Evolutionary conservation across 169 alveolate genomes (phyloP).

Genomic region (Plasmodium reichenowi): DNA sequence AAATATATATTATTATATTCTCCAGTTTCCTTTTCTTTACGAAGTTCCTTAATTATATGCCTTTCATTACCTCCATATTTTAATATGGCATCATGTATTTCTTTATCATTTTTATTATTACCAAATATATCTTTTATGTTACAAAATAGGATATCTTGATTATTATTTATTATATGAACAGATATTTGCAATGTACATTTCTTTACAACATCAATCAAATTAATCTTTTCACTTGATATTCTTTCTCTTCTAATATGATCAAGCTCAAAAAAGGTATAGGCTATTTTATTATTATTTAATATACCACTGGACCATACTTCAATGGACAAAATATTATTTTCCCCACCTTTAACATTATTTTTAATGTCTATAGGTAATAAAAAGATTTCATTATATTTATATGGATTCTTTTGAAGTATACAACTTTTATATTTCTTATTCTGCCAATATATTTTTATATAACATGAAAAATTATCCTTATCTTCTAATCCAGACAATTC

Average conservation of each 20-base stretch:
- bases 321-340: constrained; percentile 1
- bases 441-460: constrained; percentile 57
- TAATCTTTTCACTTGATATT: constrained; percentile 32
- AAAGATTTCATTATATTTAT: constrained; percentile 24
- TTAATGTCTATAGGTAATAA: constrained; percentile 21
- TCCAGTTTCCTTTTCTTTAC: not conserved
- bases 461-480: not conserved
- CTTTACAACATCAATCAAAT: constrained; percentile 32
- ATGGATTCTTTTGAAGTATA: constrained; percentile 1
- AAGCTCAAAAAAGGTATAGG: constrained; percentile 46
- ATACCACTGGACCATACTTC: constrained; percentile 39
- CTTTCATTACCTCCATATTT: constrained; percentile 2
- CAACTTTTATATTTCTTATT: constrained; percentile 50
- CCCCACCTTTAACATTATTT: constrained; percentile 2
- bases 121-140: constrained; percentile 35
- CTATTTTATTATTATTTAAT: constrained; percentile 32
- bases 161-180: constrained; percentile 12
- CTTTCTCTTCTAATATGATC: constrained; percentile 31
- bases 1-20: not conserved
- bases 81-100: constrained; percentile 29
- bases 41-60: not conserved
- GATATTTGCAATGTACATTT: constrained; percentile 42
- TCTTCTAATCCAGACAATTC: constrained; percentile 20
- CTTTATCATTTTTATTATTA: constrained; percentile 2
- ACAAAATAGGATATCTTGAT: constrained; percentile 34